Conservation (phyloP, 176 grass and related monocot genomes). For the Oryza longistaminata region DNA sequence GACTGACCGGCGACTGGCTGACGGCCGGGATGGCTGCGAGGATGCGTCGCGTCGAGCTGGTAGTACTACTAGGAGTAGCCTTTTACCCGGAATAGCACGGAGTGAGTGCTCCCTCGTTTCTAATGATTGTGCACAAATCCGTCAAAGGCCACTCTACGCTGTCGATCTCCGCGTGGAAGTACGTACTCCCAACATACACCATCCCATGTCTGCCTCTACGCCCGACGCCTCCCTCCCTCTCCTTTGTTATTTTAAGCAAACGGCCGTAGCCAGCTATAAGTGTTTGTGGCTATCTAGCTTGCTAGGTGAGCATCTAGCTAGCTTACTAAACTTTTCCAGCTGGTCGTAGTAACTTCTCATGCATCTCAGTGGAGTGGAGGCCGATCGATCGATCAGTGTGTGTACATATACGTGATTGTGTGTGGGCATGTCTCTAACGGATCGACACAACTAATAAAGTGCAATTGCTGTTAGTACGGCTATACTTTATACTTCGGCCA, state of each 20-base stretch:
- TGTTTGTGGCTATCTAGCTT: neutral
- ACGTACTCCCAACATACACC: conserved; percentile 11
- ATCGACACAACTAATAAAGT: neutral
- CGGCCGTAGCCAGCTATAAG: neutral
- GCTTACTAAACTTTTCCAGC: conserved; percentile 12
- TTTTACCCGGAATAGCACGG: conserved; percentile 57
- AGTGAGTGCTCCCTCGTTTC: conserved; percentile 56
- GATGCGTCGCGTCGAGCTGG: neutral
- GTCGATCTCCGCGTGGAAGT: neutral
- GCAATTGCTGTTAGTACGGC: neutral
- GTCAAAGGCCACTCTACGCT: conserved; percentile 38
- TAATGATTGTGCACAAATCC: conserved; percentile 85
- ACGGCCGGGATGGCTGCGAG: neutral
- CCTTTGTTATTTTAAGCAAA: conserved; percentile 51
- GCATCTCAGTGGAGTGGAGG: too few species aligned
- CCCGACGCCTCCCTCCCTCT: neutral
- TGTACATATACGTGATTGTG: neutral
- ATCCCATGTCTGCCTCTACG: conserved; percentile 43
- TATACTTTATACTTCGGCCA: neutral
- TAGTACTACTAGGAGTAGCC: neutral
- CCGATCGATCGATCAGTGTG: neutral
- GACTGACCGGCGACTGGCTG: neutral
- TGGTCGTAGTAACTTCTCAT: too few species aligned
- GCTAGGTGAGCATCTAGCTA: conserved; percentile 40
- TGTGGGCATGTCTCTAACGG: neutral